Evolutionary conservation across 1,139 yeast genomes (phyloP).

Genomic region (Protomyces pachydermus): DNA sequence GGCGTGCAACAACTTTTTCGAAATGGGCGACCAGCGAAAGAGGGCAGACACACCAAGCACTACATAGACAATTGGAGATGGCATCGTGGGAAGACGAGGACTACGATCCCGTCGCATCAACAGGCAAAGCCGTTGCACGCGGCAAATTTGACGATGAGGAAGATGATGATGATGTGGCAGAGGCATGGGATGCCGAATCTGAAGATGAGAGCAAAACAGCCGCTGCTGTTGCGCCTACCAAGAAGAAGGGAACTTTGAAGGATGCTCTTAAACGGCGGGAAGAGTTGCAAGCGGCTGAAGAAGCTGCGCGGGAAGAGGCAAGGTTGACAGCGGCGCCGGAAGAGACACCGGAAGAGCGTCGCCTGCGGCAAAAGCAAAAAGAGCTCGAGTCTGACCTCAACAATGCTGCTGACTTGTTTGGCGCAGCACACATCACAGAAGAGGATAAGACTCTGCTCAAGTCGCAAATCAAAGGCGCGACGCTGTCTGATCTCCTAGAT

Average conservation of each 20-base stretch:
- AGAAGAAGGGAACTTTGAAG: conserved; percentile 40
- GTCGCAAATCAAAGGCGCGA: conserved; percentile 38
- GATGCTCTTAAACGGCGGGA: conserved; percentile 41
- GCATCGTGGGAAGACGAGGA: conserved; percentile 26
- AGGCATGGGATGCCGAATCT: conserved; percentile 74
- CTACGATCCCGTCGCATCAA: neutral
- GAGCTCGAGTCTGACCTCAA: conserved; percentile 81
- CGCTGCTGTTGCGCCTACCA: conserved; percentile 40
- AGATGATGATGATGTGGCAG: conserved; percentile 67
- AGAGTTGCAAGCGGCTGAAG: conserved; percentile 45
- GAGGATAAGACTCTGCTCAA: conserved; percentile 15
- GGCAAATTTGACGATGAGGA: conserved; percentile 85
- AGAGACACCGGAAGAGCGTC: conserved; percentile 38
- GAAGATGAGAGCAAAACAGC: conserved; percentile 52
- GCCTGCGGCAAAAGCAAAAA: conserved; percentile 68
- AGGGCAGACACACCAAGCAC: too few species aligned
- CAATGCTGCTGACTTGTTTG: conserved; percentile 89
- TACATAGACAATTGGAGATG: neutral
- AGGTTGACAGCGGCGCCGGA: conserved; percentile 61
- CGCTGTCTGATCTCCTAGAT: conserved; percentile 38
- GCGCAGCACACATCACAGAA: conserved; percentile 36
- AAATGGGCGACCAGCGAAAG: neutral
- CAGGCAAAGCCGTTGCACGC: conserved; percentile 43
- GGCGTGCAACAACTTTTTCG: neutral
- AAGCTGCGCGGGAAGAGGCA: conserved; percentile 45